Evolutionary conservation across 2,329 filamentous ascomycete genomes (phyloP).

Genomic region (Nothopassalora personata): DNA sequence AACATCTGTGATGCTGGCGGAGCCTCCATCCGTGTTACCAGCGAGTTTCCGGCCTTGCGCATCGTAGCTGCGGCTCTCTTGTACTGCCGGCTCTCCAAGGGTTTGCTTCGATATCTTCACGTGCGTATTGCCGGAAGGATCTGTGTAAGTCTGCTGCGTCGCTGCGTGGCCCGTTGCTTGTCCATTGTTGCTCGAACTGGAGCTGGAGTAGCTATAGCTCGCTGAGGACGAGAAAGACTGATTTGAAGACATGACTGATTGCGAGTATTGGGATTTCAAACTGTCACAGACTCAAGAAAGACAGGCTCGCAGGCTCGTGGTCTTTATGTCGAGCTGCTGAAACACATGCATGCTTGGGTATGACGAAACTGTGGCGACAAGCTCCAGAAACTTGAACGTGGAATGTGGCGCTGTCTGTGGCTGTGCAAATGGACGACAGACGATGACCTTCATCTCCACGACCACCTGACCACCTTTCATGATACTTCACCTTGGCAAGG

Average conservation of each 20-base stretch:
- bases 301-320: not conserved
- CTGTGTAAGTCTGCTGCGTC: constrained; percentile 22
- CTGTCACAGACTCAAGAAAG: not conserved
- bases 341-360: not conserved
- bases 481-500: not conserved
- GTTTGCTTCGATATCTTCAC: constrained; percentile 28
- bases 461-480: not conserved
- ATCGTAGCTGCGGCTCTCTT: constrained; percentile 30
- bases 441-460: not conserved
- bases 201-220: constrained; percentile 21
- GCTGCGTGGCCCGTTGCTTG: constrained; percentile 23
- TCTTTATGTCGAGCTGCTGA: not conserved
- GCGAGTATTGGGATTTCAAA: too few relatives aligned
- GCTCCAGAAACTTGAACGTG: not conserved
- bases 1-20: constrained; percentile 27
- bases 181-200: constrained; percentile 20
- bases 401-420: constrained; percentile 1
- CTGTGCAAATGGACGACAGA: not conserved
- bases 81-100: constrained; percentile 25
- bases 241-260: constrained; percentile 4
- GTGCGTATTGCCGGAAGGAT: constrained; percentile 26
- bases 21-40: constrained; percentile 2
- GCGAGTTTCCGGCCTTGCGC: constrained; percentile 27
- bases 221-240: constrained; percentile 17
- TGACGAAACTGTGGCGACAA: not conserved